Evolutionary conservation across 1,284 basidiomycete genomes (phyloP), one percentile per base, ranked within the genome.

Genomic region (Meira nashicola): DNA sequence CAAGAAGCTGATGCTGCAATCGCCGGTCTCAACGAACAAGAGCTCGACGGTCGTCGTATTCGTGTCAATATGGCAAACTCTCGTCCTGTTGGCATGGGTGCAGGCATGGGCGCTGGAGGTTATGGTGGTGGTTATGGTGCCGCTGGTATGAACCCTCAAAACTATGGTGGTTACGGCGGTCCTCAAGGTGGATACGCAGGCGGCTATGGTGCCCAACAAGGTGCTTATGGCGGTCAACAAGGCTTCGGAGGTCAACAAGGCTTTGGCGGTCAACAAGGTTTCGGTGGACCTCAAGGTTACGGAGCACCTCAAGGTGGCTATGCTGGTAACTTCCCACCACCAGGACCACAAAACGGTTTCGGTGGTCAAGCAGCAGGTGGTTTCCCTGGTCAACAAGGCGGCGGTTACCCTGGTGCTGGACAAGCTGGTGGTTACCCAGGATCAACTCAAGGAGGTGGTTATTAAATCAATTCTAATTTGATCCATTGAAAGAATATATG

Each of bases 1-100:
- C 74, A 77, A 57, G 90, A 95, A 81, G 92, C 92, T 58, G 83
- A 89, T 53, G 83, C 83, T 63, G 92, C 92, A 58, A 94, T 95
- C 78, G 69, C 68, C 59, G 82, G 81, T 50, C 83, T 95, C 79
- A 89, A 96, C 82, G 93, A 96, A 79, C 86, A 89, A 74, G 90
- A 94, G 75, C 86, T 97, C 71, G 93, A 97, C 80, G 92, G 92
- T 63, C 86, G 93, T 71, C 86, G 89, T 71, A 87, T 97, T 78
- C 81, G 82, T 60, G 92, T 96, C 65, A 96, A 96, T 83, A 82
- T 95, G 68, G 93, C 93, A 68, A 96, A 95, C 79, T 87, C 90
- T 58, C 86, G 89, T 69, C 83, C 83, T 62, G 74, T 80, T 50
- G 84, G 83, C 50, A 68, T 74, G 68, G 65, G 66, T 41, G 74